Evolutionary conservation across 2,329 filamentous ascomycete species (phyloP).

Genomic region (Teratosphaeria destructans): DNA sequence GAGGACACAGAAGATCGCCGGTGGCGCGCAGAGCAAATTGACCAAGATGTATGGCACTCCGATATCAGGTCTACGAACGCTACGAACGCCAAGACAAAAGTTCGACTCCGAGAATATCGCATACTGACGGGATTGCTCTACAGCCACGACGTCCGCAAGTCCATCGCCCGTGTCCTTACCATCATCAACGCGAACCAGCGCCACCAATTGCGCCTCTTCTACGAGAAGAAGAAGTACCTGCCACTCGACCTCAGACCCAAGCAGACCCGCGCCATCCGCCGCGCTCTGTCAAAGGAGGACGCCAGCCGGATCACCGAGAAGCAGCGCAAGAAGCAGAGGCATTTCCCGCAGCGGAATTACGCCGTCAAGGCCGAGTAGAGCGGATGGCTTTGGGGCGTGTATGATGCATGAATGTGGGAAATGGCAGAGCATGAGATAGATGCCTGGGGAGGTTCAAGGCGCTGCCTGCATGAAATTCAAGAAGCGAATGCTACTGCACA

Average conservation of each 20-base stretch:
- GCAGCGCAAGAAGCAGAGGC: conserved; percentile 87
- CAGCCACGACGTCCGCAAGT: conserved; percentile 98
- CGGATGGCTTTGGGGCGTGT: background rate
- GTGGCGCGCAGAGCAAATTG: conserved; percentile 87
- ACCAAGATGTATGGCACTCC: conserved; percentile 73
- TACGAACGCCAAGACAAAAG: background rate
- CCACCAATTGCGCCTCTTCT: conserved; percentile 94
- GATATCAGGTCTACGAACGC: background rate
- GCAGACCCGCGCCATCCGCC: conserved; percentile 95
- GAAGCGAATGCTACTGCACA: background rate
- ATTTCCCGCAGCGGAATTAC: conserved; percentile 98
- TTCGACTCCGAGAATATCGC: background rate
- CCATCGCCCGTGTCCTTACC: conserved; percentile 95
- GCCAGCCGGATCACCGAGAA: conserved; percentile 75
- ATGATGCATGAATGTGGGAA: background rate
- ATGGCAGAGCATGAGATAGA: background rate
- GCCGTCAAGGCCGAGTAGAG: conserved; percentile 67
- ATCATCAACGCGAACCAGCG: conserved; percentile 99
- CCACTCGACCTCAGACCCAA: conserved; percentile 97
- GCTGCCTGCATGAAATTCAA: background rate
- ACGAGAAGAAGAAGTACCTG: conserved; percentile 99
- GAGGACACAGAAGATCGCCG: conserved; percentile 94
- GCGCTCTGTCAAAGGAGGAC: conserved; percentile 88
- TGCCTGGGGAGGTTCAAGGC: background rate
- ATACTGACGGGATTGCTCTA: conserved; percentile 25